Base-by-base conservation (phyloP, 805 yeast genomes). In the Allodekkera sacchari region DNA sequence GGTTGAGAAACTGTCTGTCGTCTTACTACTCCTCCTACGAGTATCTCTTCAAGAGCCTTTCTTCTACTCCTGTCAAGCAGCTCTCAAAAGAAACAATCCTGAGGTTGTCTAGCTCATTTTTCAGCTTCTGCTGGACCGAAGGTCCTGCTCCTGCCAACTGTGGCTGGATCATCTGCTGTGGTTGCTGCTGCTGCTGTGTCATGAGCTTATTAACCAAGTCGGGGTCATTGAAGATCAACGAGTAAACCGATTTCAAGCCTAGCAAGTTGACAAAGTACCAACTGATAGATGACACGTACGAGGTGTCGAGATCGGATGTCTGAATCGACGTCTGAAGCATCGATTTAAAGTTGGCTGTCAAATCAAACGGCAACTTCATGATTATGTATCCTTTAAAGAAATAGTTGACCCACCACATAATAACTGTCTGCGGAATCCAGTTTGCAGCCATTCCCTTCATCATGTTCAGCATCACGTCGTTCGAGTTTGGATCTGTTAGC, bases 371-470 rank as follows among this genome's bases (percentile, higher is more conserved):
- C 33, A 92, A 63, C 51, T 75, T 75, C 82, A 82, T 82, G 30
- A 85, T 72, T 11, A 88, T 77, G 41, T 87, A 85, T 0, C 96
- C 96, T 10, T 89, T 84, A 55, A 85, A 92, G 60, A 89, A 88
- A 48, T 77, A 83, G 49, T 83, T 84, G 38, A 89, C 89, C 95
- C 96, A 92, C 49, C 87, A 85, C 96, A 92, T 88, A 42, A 88
- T 81, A 24, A 88, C 55, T 0, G 96, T 84, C 59, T 92, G 97
- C 2, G 97, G 96, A 13, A 87, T 71, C 52, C 78, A 83, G 56
- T 76, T 83, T 50, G 88, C 78, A 41, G 85, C 61, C 50, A 85
- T 88, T 7, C 80, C 78, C 51, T 85, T 85, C 36, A 87, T 71
- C 78, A 83, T 77, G 29, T 67, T 69, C 64, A 78, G 65, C 66